Evolutionary conservation across 192 early-diverging fungal species (phyloP), one percentile per base, ranked within the genome.

Genomic region (Coemansia sp.): DNA sequence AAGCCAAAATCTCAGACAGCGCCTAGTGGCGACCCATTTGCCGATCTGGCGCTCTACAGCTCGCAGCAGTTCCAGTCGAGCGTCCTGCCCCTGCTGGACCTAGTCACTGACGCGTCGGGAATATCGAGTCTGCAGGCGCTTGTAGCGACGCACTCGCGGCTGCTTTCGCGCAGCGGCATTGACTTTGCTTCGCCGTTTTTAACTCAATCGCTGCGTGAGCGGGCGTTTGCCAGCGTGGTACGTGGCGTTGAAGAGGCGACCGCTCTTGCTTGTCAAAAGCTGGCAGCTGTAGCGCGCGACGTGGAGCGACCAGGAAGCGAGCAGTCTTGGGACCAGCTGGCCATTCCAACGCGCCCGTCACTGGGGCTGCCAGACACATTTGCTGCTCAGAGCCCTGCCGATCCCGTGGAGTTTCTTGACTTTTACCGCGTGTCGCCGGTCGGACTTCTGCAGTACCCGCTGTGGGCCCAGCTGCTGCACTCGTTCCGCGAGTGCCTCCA

Each of bases 391-490:
- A 12, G 32, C 18, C 44, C 37, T 3, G 32, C 50, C 1, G 32
- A 37, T 3, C 65, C 75, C 18, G 38, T 54, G 17, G 33, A 24
- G 42, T 72, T 78, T 36, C 56, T 78, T 24, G 59, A 34, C 18
- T 70, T 58, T 44, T 68, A 46, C 22, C 75, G 75, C 5, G 58
- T 78, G 7, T 72, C 75, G 19, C 75, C 75, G 14, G 65, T 78
- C 18, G 75, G 69, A 11, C 66, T 78, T 36, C 43, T 78, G 46
- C 75, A 78, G 62, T 78, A 72, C 52, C 75, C 75, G 18, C 39
- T 78, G 36, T 41, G 71, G 62, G 61, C 75, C 3, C 56, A 65
- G 41, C 62, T 78, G 19, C 56, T 78, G 58, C 69, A 72, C 24
- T 17, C 65, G 15, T 78, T 78, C 62, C 75, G 75, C 35, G 69